Evolutionary conservation across 1,284 basidiomycete genomes (phyloP).

Genomic region (Fomitopsis palustris): DNA sequence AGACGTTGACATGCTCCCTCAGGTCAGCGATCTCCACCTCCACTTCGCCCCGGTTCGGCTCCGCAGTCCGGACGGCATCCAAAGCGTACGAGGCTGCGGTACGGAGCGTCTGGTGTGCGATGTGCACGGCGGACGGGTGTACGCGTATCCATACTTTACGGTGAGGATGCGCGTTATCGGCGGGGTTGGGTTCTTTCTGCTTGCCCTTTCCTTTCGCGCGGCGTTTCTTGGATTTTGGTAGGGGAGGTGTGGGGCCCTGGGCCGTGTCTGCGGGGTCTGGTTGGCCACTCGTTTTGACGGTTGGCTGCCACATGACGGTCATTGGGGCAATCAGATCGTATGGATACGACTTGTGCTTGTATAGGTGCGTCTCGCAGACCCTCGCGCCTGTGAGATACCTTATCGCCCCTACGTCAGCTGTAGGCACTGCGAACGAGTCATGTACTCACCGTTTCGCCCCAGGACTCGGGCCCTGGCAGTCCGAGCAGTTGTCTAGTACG

Average conservation of each 20-base stretch:
- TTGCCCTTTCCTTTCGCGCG: conserved; percentile 19
- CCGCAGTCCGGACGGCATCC: conserved; percentile 35
- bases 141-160: conserved; percentile 71
- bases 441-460: conserved; percentile 50
- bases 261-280: background rate
- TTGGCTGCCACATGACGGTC: conserved; percentile 69
- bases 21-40: conserved; percentile 68
- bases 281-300: background rate
- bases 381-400: conserved; percentile 60
- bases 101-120: conserved; percentile 50
- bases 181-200: conserved; percentile 14
- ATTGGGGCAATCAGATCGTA: conserved; percentile 67
- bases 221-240: conserved; percentile 7
- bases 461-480: conserved; percentile 55
- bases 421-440: background rate
- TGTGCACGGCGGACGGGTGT: conserved; percentile 71
- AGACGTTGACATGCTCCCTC: conserved; percentile 67
- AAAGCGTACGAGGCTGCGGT: conserved; percentile 48
- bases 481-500: conserved; percentile 57
- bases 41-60: conserved; percentile 27
- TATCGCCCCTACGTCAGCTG: background rate
- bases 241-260: no score
- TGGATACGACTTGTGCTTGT: conserved; percentile 64
- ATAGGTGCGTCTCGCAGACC: conserved; percentile 58
- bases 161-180: background rate